Base-by-base conservation (phyloP, 2,329 filamentous ascomycete genomes). In the Talaromyces atroroseus region DNA sequence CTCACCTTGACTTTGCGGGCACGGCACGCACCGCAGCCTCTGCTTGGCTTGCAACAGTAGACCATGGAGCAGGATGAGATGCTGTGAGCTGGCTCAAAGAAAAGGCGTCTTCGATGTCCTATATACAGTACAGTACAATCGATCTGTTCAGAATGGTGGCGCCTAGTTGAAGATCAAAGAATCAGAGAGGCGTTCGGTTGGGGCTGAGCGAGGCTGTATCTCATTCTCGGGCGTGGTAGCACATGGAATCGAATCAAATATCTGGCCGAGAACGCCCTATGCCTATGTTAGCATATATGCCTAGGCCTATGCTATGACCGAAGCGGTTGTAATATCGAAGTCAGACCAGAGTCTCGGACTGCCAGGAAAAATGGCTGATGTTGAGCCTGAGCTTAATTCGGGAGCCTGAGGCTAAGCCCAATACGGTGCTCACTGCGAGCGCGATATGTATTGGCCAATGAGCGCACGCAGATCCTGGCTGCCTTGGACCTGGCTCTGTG, bases 11-110 rank as follows among this genome's bases (percentile, higher is more conserved):
- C 69, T 58, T 71, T 68, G 55, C 67, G 64, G 11, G 64, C 56
- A 24, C 71, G 64, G 52, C 71, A 74, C 50, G 67, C 65, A n/a
- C 62, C 63, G 53, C 70, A 72, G 46, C 65, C 66, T 61, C 68
- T 70, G 32, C 69, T 71, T 21, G 69, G 66, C 40, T 65, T 66
- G 20, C 65, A 66, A 55, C 64, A 65, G 58, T 68, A 67, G 14
- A 67, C 66, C 66, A 69, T 72, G 32, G 32, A 24, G 8, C 29
- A 40, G 12, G 20, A 26, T 38, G 20, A 44, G 26, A 36, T 36
- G 12, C 8, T 12, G 8, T n/a, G 26, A 29, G 5, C 26, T 11
- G 26, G 32, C 14, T 36, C 32, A 36, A 14, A 5, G 14, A 3
- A 12, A 12, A 4, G 14, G 14, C 12, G 32, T 12, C 20, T 46